Evolutionary conservation across 192 early-diverging fungal species (phyloP), one percentile per base, ranked within the genome.

Genomic region (Chytriomyces sp.): DNA sequence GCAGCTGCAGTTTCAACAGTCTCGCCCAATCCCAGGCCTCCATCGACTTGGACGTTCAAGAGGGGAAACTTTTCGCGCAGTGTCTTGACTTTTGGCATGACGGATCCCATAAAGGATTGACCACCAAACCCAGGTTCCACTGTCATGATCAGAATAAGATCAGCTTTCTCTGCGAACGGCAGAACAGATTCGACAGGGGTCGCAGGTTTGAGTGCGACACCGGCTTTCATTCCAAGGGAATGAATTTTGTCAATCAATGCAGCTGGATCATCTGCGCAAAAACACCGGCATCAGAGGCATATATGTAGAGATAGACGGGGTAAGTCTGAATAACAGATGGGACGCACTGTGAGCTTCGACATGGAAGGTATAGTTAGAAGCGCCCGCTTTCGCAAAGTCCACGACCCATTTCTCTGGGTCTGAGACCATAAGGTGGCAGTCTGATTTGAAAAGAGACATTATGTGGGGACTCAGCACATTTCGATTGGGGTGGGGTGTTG

Each of bases 111-210:
- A 83, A 98, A 96, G 63, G 91, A 83, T 85, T 98, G 97, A 47
- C 97, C 97, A 50, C 97, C 97, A 80, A 98, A 98, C 6, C 97
- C 97, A 50, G 97, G 97, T 80, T 98, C 95, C 23, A 97, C 97
- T 0, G 97, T 98, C 97, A 98, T 98, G 61, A 97, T 89, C 50
- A 98, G 82, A 28, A 95, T 91, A 92, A 95, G 93, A 64, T 98
- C 97, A 48, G 92, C 90, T 72, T 88, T 74, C 9, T 72, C 50
- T n/a, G 79, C 83, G 20, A 84, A 49, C 11, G 50, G 73, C 45
- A 82, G 74, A 3, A 87, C 84, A 11, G 67, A 28, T 60, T 80
- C 79, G 43, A 85, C 88, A 6, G 92, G 86, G 5, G 97, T 98
- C 46, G 87, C 88, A 13, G 97, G 97, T 82, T 98, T 98, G 60